Evolutionary conservation across 1,139 yeast genomes (phyloP).

Genomic region (Magnusiomyces sp.): DNA sequence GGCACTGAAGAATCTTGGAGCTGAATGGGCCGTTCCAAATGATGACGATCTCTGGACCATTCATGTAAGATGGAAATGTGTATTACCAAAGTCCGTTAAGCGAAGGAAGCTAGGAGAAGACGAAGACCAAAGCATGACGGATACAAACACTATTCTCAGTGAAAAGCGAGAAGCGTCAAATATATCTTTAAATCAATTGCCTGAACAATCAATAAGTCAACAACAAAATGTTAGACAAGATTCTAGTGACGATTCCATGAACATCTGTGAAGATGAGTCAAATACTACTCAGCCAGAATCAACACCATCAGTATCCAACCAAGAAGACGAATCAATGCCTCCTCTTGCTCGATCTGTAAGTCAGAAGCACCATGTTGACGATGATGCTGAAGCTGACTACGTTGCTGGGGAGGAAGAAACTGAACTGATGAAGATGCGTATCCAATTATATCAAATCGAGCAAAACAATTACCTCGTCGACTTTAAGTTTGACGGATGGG

Average conservation of each 20-base stretch:
- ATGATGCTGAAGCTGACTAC: too few species aligned
- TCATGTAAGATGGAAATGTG: conserved; percentile 89
- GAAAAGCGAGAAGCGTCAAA: too few species aligned
- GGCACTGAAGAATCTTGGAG: conserved; percentile 87
- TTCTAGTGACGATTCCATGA: too few species aligned
- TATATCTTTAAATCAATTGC: too few species aligned
- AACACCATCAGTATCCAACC: not conserved
- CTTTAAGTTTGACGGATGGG: conserved; percentile 98
- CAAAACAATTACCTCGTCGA: conserved; percentile 94
- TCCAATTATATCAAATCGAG: conserved; percentile 89
- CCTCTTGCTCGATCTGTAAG: not conserved
- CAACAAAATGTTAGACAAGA: too few species aligned
- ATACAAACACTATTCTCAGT: too few species aligned
- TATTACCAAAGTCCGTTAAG: conserved; percentile 36
- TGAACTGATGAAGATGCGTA: conserved; percentile 94
- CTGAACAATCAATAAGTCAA: too few species aligned
- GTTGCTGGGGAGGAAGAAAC: conserved; percentile 34
- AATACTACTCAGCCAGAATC: too few species aligned
- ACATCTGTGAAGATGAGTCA: too few species aligned
- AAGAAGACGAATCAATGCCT: not conserved
- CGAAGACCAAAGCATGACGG: too few species aligned
- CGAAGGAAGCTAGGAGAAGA: not conserved
- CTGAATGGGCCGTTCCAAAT: conserved; percentile 94
- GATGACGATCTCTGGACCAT: conserved; percentile 91
- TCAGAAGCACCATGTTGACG: too few species aligned